Evolutionary conservation across 768 basidiomycete genomes (phyloP), one percentile per base, ranked within the genome.

Genomic region (Boletus patriciae): DNA sequence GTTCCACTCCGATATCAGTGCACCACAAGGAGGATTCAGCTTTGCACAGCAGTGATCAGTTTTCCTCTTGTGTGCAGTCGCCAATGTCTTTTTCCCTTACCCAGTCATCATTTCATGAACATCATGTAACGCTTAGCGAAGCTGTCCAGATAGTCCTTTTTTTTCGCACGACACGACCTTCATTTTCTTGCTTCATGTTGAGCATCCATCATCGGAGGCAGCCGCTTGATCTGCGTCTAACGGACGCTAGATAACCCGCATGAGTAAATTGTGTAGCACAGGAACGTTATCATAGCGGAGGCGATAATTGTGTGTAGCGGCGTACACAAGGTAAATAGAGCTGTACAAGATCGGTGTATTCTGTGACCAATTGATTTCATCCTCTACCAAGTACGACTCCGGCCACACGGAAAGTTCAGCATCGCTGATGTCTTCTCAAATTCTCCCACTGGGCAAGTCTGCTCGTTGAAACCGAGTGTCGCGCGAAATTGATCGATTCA

Each of bases 11-110:
- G 90, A 90, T 74, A 84, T 92, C 66, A 84, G 82, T 63, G 92
- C 89, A 38, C 95, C 96, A 58, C 90, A 93, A 71, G 95, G 96
- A 59, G 96, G 96, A 15, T 98, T 98, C 84, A 92, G 84, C 70
- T 98, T 98, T 70, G 93, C 89, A 60, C 84, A 86, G 73, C 80
- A 80, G 77, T 78, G 66, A 71, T 59, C 57, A 31, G 42, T 34
- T 48, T 48, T 49, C 37, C 36, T 36, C 33, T 27, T 49, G 52
- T 11, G 19, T 46, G 31, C n/a, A 43, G 25, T 43, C 45, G 42
- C 40, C 47, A 38, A 31, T 42, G 38, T 59, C 43, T 38, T 46
- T 57, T 55, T 55, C 50, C 50, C 53, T 54, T 58, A 38, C 54
- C 50, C 52, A 38, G 43, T 52, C 60, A 54, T 57, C 51, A 66